phyloP scores from a whole-genome alignment of 495 filamentous ascomycete genomes.

The Neurospora sublineolata region DNA sequence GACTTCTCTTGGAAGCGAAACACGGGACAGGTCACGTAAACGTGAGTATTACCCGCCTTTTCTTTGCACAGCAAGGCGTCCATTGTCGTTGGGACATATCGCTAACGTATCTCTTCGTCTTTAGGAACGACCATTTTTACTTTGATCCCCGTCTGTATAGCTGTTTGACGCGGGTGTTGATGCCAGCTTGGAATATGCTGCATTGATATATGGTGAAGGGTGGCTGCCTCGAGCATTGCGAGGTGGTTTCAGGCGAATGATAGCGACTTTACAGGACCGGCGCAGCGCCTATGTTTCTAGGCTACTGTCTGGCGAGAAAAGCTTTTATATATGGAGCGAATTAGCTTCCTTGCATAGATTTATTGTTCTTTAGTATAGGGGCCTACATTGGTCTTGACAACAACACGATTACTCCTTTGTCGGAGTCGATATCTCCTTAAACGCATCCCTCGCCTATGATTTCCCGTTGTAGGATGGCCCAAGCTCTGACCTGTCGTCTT shows the following conservation, averaged over 20 bases:
- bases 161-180: not conserved
- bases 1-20: not conserved
- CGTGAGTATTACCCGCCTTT: not conserved
- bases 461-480: not conserved
- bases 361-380: not conserved
- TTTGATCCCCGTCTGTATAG: not conserved
- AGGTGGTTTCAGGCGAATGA: not conserved
- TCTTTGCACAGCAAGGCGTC: not conserved
- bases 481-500: not conserved
- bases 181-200: not conserved
- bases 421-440: not conserved
- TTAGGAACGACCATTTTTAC: not conserved
- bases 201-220: not conserved
- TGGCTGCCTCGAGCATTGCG: not conserved
- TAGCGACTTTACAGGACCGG: not conserved
- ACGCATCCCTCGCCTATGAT: not conserved
- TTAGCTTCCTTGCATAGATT: not conserved
- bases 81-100: not conserved
- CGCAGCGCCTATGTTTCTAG: not conserved
- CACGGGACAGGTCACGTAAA: not conserved
- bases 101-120: not conserved
- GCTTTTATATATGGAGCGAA: not conserved
- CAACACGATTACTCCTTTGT: not conserved
- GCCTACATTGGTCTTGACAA: not conserved
- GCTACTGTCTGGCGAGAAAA: not conserved